Base-by-base conservation (phyloP, 176 grass and related monocot genomes). In the Ampelocalamus luodianensis region DNA sequence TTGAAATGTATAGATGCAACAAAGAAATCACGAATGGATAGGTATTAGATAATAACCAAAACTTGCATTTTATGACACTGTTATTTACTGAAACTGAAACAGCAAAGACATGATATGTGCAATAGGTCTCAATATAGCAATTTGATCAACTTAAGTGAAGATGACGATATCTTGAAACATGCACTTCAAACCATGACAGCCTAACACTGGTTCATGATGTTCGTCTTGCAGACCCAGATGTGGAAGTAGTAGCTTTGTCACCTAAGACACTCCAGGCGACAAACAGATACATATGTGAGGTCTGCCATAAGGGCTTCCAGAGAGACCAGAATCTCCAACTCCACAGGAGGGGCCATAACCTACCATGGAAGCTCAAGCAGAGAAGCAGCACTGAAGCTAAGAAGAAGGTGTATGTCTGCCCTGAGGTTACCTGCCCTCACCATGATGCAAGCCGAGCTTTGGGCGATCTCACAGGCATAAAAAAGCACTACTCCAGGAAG, bases 291-390 rank as follows among this genome's bases (percentile, higher is more conserved):
- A 82, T 93, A 56, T 93, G 91, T 56, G 91, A 90, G 68, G 88
- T 90, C 11, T 93, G 91, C 46, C 85, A 88, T 16, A 93, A 93
- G 85, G 88, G 91, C 7, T 93, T 93, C 27, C 91, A 93, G 65
- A 93, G 91, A 65, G 91, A 93, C 60, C 91, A 93, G 72, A 93
- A 93, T 72, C 91, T 93, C 72, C 91, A 93, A 45, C 91, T 93
- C 7, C 91, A 93, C 51, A 82, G 91, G 88, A 90, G 91, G 61
- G 91, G 91, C 20, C 91, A 93, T 49, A 93, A 93, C 67, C 77
- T 93, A 45, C 91, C 91, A 78, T 93, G 91, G 91, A 93, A 93
- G 81, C 85, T 93, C 58, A 90, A 90, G 44, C 91, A 93, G 72
- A 90, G 88, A 85, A 93, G 91, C 85, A 85, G 66, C 37, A 82